Conservation (phyloP, 805 yeast genomes). For the Diddensiella caesifluorescens region DNA sequence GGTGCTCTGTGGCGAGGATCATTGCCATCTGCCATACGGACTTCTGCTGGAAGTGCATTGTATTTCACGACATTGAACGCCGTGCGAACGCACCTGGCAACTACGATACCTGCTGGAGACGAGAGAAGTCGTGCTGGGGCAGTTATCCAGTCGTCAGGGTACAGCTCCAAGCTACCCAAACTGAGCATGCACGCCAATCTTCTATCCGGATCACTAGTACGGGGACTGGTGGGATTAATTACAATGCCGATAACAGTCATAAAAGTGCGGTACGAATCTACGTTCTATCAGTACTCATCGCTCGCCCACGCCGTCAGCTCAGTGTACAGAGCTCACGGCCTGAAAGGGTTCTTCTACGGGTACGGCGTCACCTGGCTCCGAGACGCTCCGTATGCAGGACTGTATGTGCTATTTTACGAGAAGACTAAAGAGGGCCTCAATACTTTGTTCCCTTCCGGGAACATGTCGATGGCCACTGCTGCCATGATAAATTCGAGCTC, state of each 20-base stretch:
- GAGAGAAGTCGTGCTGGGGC: not conserved
- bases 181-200: conserved; percentile 66
- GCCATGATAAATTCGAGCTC: conserved; percentile 63
- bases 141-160: not conserved
- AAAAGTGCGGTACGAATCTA: conserved; percentile 85
- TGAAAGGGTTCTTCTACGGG: conserved; percentile 77
- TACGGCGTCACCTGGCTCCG: conserved; percentile 80
- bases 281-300: conserved; percentile 62
- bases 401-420: conserved; percentile 83
- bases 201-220: conserved; percentile 66
- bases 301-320: conserved; percentile 53
- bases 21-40: conserved; percentile 80
- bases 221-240: conserved; percentile 75
- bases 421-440: conserved; percentile 58
- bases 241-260: conserved; percentile 94
- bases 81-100: conserved; percentile 49
- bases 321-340: conserved; percentile 49
- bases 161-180: conserved; percentile 49
- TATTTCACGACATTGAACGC: conserved; percentile 70
- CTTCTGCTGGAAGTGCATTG: conserved; percentile 85
- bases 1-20: conserved; percentile 87
- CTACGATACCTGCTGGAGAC: no score
- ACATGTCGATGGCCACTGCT: conserved; percentile 35
- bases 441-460: conserved; percentile 26
- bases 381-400: conserved; percentile 96